Percentiles rank a stretch among this genome's conserved stretches.
Conservation (phyloP, 2,329 filamentous ascomycete genomes). For the Paecilomyces sp. region DNA sequence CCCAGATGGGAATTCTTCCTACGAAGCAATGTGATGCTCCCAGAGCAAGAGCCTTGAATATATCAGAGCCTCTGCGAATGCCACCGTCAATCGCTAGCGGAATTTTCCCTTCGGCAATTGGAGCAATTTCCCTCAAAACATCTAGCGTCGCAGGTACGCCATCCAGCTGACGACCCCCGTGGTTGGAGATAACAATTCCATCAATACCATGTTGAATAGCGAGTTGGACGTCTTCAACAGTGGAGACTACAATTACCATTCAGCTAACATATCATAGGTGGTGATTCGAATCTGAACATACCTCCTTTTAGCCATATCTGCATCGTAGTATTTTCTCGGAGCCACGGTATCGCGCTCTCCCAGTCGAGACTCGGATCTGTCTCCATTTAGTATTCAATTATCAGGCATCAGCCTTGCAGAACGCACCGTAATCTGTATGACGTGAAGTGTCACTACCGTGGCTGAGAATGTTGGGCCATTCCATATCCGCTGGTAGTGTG, state of each 20-base stretch:
- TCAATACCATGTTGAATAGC: constrained; percentile 28
- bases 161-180: constrained; percentile 32
- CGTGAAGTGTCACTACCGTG: constrained; percentile 14
- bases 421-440: constrained; percentile 20
- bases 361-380: constrained; percentile 39
- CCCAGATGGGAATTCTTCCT: constrained; percentile 27
- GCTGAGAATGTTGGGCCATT: constrained; percentile 37
- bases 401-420: not conserved
- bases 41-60: constrained; percentile 30
- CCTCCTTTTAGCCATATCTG: constrained; percentile 20
- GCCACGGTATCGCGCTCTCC: constrained; percentile 44
- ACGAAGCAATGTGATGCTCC: constrained; percentile 20
- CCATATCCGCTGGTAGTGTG: constrained; percentile 37
- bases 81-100: constrained; percentile 27
- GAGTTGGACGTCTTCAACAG: constrained; percentile 13
- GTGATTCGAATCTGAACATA: not conserved
- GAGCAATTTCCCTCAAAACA: constrained; percentile 13
- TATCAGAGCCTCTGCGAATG: constrained; percentile 27
- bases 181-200: constrained; percentile 32
- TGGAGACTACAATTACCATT: not conserved
- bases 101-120: not conserved
- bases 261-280: not conserved
- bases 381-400: not conserved
- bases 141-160: constrained; percentile 32
- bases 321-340: constrained; percentile 38